Base-by-base conservation (phyloP, 2,329 filamentous ascomycete genomes). In the Dothideomycetes sp. region DNA sequence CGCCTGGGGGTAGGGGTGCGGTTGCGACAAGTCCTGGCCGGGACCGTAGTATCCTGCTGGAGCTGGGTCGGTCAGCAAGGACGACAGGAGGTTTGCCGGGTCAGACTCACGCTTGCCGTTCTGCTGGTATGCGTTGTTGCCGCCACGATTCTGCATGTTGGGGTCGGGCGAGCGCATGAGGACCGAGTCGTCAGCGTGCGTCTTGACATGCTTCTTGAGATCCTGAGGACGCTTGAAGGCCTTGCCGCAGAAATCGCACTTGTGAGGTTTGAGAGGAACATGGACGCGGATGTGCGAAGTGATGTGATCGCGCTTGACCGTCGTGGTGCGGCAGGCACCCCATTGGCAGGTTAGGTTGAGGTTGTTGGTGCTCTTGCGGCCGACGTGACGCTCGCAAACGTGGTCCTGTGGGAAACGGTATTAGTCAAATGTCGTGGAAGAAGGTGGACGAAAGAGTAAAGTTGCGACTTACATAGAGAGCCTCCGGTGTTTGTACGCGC, bases 181-280 rank as follows among this genome's bases (percentile, higher is more conserved):
- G 31, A 94, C 85, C 31, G 87, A 93, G 64, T 95, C 89, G 57
- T 96, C 89, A 52, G 89, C 89, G 59, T 96, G 89, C 4, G 89
- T 96, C 79, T 96, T 98, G 64, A 96, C 87, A 61, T 98, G 91
- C 71, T 98, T 98, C 78, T 98, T 96, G 54, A 98, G 64, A 69
- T 98, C 91, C 68, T 98, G 91, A 2, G 91, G 91, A 24, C 91
- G 84, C 77, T 98, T 98, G 75, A 98, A 98, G 2, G 88, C 88
- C 71, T 98, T 98, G 59, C 86, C 86, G 59, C 91, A 98, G 66
- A 95, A 94, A 59, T 95, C 88, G 63, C 91, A 98, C 66, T 95
- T 96, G 70, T 98, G 91, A 50, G 91, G 91, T 73, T 98, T 98
- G 45, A 98, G 71, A 1, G 91, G 91, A n/a, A 98, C 89, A 61